Evolutionary conservation across 768 basidiomycete genomes (phyloP).

Genomic region (Leucocoprinus sp.): DNA sequence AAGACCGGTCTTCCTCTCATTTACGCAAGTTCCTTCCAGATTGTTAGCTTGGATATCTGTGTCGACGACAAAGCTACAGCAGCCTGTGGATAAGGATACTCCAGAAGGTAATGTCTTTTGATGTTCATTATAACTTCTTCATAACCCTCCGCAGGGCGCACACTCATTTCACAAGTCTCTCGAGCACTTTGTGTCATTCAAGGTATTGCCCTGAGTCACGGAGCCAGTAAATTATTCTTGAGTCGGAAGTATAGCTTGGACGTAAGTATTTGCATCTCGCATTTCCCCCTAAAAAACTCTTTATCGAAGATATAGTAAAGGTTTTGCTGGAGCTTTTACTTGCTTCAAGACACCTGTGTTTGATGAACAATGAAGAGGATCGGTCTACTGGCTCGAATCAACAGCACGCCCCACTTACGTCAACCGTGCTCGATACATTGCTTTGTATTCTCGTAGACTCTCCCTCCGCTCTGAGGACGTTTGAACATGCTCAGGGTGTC

Average conservation of each 20-base stretch:
- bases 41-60: conserved; percentile 54
- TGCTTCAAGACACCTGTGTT: conserved; percentile 55
- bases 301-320: conserved; percentile 26
- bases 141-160: conserved; percentile 25
- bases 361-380: conserved; percentile 20
- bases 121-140: conserved; percentile 1
- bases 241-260: conserved; percentile 62
- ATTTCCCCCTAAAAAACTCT: too few relatives aligned
- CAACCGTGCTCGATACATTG: conserved; percentile 73
- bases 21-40: conserved; percentile 52
- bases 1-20: too few relatives aligned
- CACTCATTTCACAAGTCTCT: conserved; percentile 43
- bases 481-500: conserved; percentile 72
- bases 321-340: conserved; percentile 65
- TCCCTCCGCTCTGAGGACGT: conserved; percentile 60
- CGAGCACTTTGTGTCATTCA: conserved; percentile 66
- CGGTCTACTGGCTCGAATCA: conserved; percentile 16
- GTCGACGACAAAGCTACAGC: conserved; percentile 44
- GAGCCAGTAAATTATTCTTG: conserved; percentile 57
- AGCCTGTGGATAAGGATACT: conserved; percentile 34
- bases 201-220: conserved; percentile 66
- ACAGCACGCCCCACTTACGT: conserved; percentile 46
- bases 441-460: conserved; percentile 88
- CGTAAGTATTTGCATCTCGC: conserved; percentile 28
- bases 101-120: conserved; percentile 27